Evolutionary conservation across 495 filamentous ascomycete genomes (phyloP).

Genomic region (Chaetomium fimeti): DNA sequence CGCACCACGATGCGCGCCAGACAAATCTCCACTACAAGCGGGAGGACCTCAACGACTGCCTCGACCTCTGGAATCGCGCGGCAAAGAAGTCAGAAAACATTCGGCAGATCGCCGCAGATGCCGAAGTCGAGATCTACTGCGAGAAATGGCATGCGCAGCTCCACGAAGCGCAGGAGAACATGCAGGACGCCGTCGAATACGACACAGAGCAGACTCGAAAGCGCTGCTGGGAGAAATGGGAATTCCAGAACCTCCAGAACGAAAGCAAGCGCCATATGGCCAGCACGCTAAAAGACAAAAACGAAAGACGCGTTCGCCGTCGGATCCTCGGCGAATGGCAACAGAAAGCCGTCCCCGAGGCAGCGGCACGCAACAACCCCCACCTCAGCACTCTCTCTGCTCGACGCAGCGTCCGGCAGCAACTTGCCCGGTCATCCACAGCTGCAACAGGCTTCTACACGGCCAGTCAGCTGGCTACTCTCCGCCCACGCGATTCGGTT

Average conservation of each 20-base stretch:
- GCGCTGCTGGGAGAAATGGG: constrained; percentile 29
- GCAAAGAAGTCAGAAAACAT: constrained; percentile 20
- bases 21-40: constrained; percentile 26
- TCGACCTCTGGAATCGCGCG: constrained; percentile 30
- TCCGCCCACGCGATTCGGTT: constrained; percentile 5
- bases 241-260: constrained; percentile 34
- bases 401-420: constrained; percentile 26
- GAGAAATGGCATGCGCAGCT: constrained; percentile 25
- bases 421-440: constrained; percentile 8
- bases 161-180: constrained; percentile 24
- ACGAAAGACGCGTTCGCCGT: constrained; percentile 25
- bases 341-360: constrained; percentile 25
- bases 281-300: constrained; percentile 27
- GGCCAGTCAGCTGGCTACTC: constrained; percentile 16
- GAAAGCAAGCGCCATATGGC: constrained; percentile 25
- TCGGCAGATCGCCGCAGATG: constrained; percentile 29
- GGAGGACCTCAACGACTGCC: constrained; percentile 29
- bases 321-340: constrained; percentile 34
- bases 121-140: constrained; percentile 31
- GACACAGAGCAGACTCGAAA: constrained; percentile 26
- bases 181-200: constrained; percentile 31
- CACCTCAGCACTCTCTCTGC: constrained; percentile 25
- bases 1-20: constrained; percentile 23
- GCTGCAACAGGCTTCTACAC: constrained; percentile 13
- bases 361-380: constrained; percentile 17